Conservation (phyloP, 2,329 filamentous ascomycete species). For the Trichophyton equinum region DNA sequence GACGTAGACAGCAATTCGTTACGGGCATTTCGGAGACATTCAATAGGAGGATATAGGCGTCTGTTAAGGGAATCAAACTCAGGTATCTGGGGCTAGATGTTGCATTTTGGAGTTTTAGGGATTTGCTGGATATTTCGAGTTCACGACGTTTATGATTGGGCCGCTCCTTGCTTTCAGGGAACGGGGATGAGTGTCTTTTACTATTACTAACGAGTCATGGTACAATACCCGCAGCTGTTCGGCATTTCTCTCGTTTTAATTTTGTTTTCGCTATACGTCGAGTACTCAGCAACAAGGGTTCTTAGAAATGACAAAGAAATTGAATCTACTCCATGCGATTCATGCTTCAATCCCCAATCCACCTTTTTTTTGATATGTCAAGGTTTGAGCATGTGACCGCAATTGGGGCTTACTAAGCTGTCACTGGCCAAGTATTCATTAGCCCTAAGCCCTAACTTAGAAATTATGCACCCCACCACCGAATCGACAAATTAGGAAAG, state of each 20-base stretch:
- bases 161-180: background rate
- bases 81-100: background rate
- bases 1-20: constrained; percentile 25
- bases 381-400: constrained; percentile 11
- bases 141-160: background rate
- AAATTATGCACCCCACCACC: constrained; percentile 27
- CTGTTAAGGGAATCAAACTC: background rate
- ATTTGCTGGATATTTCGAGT: background rate
- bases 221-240: background rate
- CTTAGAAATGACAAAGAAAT: background rate
- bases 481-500: constrained; percentile 16
- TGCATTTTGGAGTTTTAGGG: background rate
- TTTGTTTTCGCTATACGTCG: background rate
- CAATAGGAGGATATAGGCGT: background rate
- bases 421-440: background rate
- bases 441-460: constrained; percentile 30
- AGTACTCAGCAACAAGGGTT: background rate
- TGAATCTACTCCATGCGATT: background rate
- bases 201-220: background rate
- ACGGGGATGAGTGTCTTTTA: background rate
- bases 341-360: background rate
- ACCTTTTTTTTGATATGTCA: background rate
- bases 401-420: constrained; percentile 24
- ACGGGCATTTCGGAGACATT: background rate
- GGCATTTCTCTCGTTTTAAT: background rate